Conservation (phyloP, 805 yeast genomes). For the Naumovozyma castellii region DNA sequence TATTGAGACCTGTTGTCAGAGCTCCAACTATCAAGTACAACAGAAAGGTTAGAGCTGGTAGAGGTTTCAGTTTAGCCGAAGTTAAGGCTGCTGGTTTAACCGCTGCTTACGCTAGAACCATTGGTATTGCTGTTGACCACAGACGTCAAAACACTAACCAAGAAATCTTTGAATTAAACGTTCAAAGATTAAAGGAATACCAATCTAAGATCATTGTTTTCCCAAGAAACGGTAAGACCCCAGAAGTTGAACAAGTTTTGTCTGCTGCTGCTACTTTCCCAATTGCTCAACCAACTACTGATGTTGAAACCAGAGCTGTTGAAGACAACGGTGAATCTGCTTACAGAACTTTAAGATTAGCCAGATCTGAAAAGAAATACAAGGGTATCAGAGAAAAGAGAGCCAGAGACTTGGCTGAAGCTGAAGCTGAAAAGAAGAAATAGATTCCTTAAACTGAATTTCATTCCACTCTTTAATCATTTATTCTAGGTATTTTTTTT, state of each 20-base stretch:
- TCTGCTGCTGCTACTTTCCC: conserved; percentile 79
- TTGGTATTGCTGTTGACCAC: conserved; percentile 98
- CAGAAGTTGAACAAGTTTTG: conserved; percentile 66
- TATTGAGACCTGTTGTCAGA: conserved; percentile 93
- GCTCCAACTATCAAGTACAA: conserved; percentile 97
- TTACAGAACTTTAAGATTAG: conserved; percentile 87
- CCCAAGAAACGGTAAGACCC: conserved; percentile 71
- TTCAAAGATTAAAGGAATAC: conserved; percentile 92
- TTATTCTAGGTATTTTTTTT: neutral
- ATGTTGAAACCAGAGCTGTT: conserved; percentile 79
- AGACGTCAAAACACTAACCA: conserved; percentile 97
- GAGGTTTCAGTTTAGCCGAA: conserved; percentile 97
- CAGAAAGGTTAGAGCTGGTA: conserved; percentile 98
- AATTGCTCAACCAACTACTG: conserved; percentile 65
- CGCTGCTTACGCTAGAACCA: conserved; percentile 89
- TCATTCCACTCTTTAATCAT: conserved; percentile 1
- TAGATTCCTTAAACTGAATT: conserved; percentile 17
- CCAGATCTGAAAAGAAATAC: conserved; percentile 86
- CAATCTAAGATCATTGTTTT: conserved; percentile 87
- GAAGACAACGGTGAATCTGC: conserved; percentile 66
- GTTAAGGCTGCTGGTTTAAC: conserved; percentile 92
- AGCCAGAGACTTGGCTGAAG: conserved; percentile 92
- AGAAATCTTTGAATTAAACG: conserved; percentile 89
- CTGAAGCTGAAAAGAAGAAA: conserved; percentile 98
- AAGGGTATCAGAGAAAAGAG: conserved; percentile 95